Evolutionary conservation across 73 alveolate species (phyloP), one percentile per base, ranked within the genome.

Genomic region (Urostyla sp.): DNA sequence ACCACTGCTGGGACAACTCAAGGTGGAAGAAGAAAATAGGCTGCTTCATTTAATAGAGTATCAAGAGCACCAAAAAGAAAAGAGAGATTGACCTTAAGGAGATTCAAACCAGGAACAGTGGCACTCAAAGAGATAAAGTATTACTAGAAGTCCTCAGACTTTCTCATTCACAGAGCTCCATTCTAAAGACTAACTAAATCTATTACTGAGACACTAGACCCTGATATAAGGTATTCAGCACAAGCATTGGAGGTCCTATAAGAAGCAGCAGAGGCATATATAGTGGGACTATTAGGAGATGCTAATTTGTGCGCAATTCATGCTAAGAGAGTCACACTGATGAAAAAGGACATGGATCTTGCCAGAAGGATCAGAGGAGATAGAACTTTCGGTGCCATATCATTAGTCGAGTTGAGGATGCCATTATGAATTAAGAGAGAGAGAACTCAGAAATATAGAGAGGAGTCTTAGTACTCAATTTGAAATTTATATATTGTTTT

Each of bases 261-360:
- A 66, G 95, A 90, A 67, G 96, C 96, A 34, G 90, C 93, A 0
- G 96, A 90, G 85, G 93, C 95, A 3, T 90, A 87, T 56, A 63
- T 90, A 20, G 95, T 87, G 15, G 93, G 95, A n/a, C 84, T 90
- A 66, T 90, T 90, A 72, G 94, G 91, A 58, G 93, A 80, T 84
- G 91, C 95, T 44, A 87, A 90, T 63, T 74, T 90, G 35, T 90
- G 96, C 57, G 96, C 96, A 24, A 76, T 87, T 54, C 96, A 90
- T 66, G 96, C 95, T 5, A 87, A 87, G 34, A 89, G 96, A 79
- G 95, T 87, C 20, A 89, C 96, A 5, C 61, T 90, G 31, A 78
- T 90, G 90, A 94, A 90, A 49, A 90, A 87, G 44, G 96, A 90
- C 59, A 46, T 90, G 86, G 88, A 87, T 38, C 59, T 90, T 18